Evolutionary conservation across 345 rosid species (phyloP), one percentile per base, ranked within the genome.

Genomic region (Alliaria petiolata): DNA sequence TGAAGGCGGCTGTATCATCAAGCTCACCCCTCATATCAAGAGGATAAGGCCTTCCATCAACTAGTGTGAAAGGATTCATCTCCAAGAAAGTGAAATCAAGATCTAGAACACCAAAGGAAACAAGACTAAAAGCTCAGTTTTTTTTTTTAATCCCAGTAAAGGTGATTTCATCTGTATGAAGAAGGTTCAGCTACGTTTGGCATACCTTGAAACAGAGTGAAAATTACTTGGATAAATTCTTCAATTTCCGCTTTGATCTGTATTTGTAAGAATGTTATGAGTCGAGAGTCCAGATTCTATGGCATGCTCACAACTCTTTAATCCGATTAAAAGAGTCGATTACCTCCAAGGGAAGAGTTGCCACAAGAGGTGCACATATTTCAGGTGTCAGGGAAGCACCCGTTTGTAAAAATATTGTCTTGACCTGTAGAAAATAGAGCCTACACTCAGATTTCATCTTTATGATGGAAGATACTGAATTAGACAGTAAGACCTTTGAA

Each of bases 21-120:
- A 95, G 91, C 83, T 95, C 97, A 70, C 99, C 97, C 79, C 97
- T 89, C 96, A 91, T 91, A 76, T 95, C 99, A 76, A 91, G 69
- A 54, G 96, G 96, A 82, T 91, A 95, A 59, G 97, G 99, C 85
- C 80, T 95, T 70, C 91, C 91, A 59, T 86, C 82, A 72, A 95
- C 90, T 69, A 91, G 76, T 20, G 99, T 78, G 76, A 91, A 95
- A 38, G 99, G 99, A 79, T 95, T 91, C 99, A 95, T 95, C 86
- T 95, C 99, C 20, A 91, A 85, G 91, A 91, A 91, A 52, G 96
- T 91, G 81, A 95, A 91, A 85, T 93, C 97, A 64, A 93, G 86
- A 84, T 93, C 97, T 91, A 74, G 68, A 3, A 60, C 13, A 42
- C 62, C 30, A 73, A 74, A 16, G 31, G 28, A 16, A 47, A 79